Evolutionary conservation across 1,139 yeast genomes (phyloP), one percentile per base, ranked within the genome.

Genomic region (Yamadazyma siamensis): DNA sequence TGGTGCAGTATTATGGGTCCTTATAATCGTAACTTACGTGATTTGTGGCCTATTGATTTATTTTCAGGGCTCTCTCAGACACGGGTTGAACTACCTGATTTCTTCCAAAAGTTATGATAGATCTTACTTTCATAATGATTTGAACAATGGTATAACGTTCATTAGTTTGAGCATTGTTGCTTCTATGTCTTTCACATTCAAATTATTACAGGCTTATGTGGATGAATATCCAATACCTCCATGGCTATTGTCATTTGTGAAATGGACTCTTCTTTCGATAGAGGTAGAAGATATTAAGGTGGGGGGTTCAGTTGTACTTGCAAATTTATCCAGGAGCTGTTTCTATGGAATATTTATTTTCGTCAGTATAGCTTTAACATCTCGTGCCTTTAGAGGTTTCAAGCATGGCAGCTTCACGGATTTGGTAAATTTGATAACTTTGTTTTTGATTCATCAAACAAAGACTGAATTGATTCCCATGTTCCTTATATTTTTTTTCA

Each of bases 401-500:
- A 51, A 44, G 4, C 35, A 37, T 18, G 62, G 59, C 0, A 35
- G 60, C 14, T 49, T 69, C 18, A 62, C 71, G 10, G 77, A 74
- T 41, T 38, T 74, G 3, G 49, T 66, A 4, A 65, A 71, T 27
- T 42, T 76, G 3, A 30, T 71, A 1, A 71, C 81, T 2, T 45
- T 83, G 1, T 54, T 83, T 24, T 59, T 88, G 27, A 62, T 88
- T 3, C 79, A 82, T 40, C 95, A 89, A 50, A 68, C 94, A 0
- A 68, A 84, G 21, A 56, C 74, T 3, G 70, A 70, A 26, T 82
- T 84, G 41, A 79, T 87, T 18, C 94, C 95, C 0, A 54, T 88
- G 5, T 86, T 79, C 46, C 44, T 77, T 3, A 52, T 77, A 0
- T 75, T 81, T 35, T 57, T 60, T 11, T 32, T 68, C 0, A 47